Base-by-base conservation (phyloP, 176 grass and related monocot species). In the Melocanna baccifera region DNA sequence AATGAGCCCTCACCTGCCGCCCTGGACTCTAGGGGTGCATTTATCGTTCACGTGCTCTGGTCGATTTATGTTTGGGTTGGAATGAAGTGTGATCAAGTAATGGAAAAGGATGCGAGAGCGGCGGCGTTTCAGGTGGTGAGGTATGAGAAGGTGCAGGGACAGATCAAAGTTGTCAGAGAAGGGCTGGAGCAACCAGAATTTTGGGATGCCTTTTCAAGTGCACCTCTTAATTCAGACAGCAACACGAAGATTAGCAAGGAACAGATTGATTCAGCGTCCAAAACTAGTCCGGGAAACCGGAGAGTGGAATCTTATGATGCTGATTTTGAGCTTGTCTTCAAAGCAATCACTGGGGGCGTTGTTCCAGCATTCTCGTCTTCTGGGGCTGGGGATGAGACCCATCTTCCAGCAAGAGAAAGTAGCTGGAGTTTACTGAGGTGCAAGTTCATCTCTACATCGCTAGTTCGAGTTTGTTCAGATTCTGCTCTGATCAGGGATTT, bases 1-100 rank as follows among this genome's bases (percentile, higher is more conserved):
- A 99, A 99, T 11, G 93, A 99, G 18, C 91, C 95, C 12, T 90
- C 89, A 16, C 86, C 88, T 51, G 67, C 66, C 0, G 91, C 93
- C 14, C 81, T 98, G 69, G 96, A 98, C 83, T 98, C 96, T 50
- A 92, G 97, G 72, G 97, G 97, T 8, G 88, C 97, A 20, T 99
- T 99, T 85, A 96, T 99, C 10, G 59, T 99, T 52, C 97, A 99
- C 61, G 81, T 96, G 56, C 74, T 99, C 40, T 92, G 89, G 9
- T 99, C 97, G 4, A 96, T 99, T 62, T 99, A 99, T 81, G 91
- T 99, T 37, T 99, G 97, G 97, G 86, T 94, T 51, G 97, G 97
- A 50, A 86, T 67, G 53, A 92, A 84, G 48, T 96, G 97, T 18
- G 82, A 94, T 88, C 84, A 40, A 9, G 88, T 93, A n/a, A 96